Evolutionary conservation across 2,329 filamentous ascomycete genomes (phyloP), one percentile per base, ranked within the genome.

Genomic region (Gaeumannomyces sp.): DNA sequence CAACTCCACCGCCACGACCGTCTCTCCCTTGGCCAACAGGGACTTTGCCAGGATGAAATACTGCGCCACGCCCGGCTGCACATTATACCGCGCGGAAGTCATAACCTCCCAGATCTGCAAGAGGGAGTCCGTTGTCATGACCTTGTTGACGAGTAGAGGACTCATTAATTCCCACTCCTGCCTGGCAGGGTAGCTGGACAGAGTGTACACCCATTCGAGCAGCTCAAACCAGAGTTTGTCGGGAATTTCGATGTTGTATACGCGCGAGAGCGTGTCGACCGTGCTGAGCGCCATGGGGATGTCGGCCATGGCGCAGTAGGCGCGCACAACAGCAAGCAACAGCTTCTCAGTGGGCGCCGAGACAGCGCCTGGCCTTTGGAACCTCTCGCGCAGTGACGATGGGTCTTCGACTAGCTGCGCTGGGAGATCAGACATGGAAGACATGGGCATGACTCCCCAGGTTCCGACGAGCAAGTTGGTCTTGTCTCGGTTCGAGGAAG

Each of bases 251-350:
- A 94, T 76, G 1, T 77, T 68, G 74, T 89, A 91, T 8, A 78
- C 77, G 1, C 76, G 76, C 0, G 90, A 88, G 61, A 93, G 73
- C 69, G 84, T 84, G 66, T 89, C 82, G 16, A 93, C 76, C 0
- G 89, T 71, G 57, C 83, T 80, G 31, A 89, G 71, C 16, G 85
- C 89, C 1, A 81, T 78, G 0, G 79, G 72, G 4, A 92, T 79
- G 64, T 88, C 80, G 61, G 84, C 87, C 74, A 89, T 91, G 67
- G 81, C 82, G n/a, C 89, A 84, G 67, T 89, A 90, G 1, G 81
- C 79, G 71, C 92, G 87, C 7, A 89, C 88, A n/a, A 93, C 76
- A 11, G 88, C 83, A 64, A 84, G 79, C 28, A 94, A 79, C 0
- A 93, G 78, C 2, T 78, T 77, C 10, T 73, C 67, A 0, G 83